Base-by-base conservation (phyloP, 2,329 filamentous ascomycete species). In the Cryphonectria parasitica region DNA sequence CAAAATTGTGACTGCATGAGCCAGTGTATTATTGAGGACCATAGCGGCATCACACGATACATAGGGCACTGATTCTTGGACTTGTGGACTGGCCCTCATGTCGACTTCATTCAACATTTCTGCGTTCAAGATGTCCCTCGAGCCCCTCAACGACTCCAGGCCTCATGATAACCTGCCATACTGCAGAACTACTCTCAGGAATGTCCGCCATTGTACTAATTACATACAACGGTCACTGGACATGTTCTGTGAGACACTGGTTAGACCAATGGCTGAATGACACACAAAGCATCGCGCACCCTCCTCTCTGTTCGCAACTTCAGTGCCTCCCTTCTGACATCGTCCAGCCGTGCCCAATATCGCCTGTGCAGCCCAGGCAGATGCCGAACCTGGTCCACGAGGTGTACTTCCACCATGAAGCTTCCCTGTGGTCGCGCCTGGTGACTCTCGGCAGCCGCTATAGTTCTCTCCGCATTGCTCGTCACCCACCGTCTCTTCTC, bases 401-500 rank as follows among this genome's bases (percentile, higher is more conserved):
- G 64, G 36, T 31, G 64, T 39, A 58, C 11, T 3, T 34, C 28
- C 36, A 28, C 1, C 60, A 56, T 34, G 60, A 19, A 41, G 31
- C 11, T 28, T n/a, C 45, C n/a, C 67, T 31, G 58, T 31, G 22
- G 6, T n/a, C 25, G 25, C 54, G 54, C 34, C 15, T 17, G 5
- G 28, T 1, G 19, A 5, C 11, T 19, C 25, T 58, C 54, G 19
- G 54, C 22, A n/a, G 25, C 54, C 8, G 22, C 22, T 7, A 13
- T 34, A 8, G 13, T 45, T 15, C 19, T 34, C 39, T 36, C 36
- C 3, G 34, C 67, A n/a, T 69, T 41, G 10, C 13, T 52, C 28
- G 34, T 45, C 19, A 64, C 8, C 67, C 49, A 64, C 61, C 45
- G 49, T 25, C 67, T 36, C 49, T 69, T 69, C 67, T 69, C 17